phyloP scores from a whole-genome alignment of 495 filamentous ascomycete species.

The Neurospora tetrasperma region DNA sequence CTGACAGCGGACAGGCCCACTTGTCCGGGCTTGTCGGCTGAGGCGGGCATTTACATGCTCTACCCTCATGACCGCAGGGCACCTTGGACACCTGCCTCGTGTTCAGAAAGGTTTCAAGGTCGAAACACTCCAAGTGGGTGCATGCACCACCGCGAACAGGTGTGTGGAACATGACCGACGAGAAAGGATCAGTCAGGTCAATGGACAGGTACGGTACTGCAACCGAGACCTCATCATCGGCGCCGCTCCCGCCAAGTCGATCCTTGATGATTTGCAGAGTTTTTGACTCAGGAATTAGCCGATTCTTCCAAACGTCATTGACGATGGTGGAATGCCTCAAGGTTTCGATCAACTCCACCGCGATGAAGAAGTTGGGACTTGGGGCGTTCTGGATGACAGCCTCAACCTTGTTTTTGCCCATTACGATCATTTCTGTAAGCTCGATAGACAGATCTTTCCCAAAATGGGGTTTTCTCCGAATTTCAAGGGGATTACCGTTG shows the following conservation, averaged over 20 bases:
- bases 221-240: conserved; percentile 61
- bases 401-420: conserved; percentile 49
- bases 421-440: conserved; percentile 44
- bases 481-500: conserved; percentile 48
- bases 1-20: conserved; percentile 65
- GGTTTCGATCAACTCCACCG: conserved; percentile 52
- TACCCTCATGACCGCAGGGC: conserved; percentile 1
- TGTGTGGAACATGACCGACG: conserved; percentile 51
- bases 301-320: conserved; percentile 23
- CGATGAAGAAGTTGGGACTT: conserved; percentile 40
- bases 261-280: conserved; percentile 40
- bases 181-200: conserved; percentile 69
- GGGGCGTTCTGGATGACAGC: conserved; percentile 38
- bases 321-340: conserved; percentile 41
- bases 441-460: conserved; percentile 69
- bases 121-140: conserved; percentile 76
- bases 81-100: conserved; percentile 43
- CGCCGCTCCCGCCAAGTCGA: conserved; percentile 28
- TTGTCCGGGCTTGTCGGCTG: conserved; percentile 54
- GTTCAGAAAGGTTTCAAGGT: conserved; percentile 67
- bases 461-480: conserved; percentile 55
- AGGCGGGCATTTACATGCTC: conserved; percentile 20
- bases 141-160: conserved; percentile 55
- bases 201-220: conserved; percentile 55
- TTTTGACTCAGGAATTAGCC: conserved; percentile 22